Base-by-base conservation (phyloP, 2,329 filamentous ascomycete species). In the Elsinoe fawcettii region DNA sequence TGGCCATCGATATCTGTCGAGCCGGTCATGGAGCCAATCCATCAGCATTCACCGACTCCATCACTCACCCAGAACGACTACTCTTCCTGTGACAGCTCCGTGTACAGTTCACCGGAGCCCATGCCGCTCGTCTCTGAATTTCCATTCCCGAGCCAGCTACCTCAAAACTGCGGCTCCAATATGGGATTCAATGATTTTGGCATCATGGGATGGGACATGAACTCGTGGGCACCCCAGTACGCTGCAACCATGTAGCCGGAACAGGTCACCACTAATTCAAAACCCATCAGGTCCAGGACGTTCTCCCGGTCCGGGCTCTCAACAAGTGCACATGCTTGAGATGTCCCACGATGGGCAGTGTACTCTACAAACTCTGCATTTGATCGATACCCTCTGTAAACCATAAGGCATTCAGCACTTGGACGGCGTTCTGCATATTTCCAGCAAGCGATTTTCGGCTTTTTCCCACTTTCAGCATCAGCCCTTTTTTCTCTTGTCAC, bases 191-290 rank as follows among this genome's bases (percentile, higher is more conserved):
- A 85, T 60, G 86, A 84, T 60, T 90, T 87, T 75, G 81, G 82
- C 64, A 81, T 84, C 63, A 95, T 95, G 70, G 88, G 87, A 65
- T 96, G 90, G 88, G 89, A 87, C 65, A 90, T 87, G 70, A 87
- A 88, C 68, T 88, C 92, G 72, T 95, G 91, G 71, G 81, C 88
- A 64, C 74, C 81, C 66, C 79, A 80, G 63, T 85, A 83, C 69
- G 81, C 81, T 62, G 85, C 88, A 62, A 90, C 86, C 63, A 95
- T 95, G 78, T 96, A 87, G 88, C 79, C 81, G 82, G 49, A 74
- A 79, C 82, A 67, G 73, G 70, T 69, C 74, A 62, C 71, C 70
- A 68, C 70, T 74, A 67, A 74, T 46, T 55, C 46, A 55, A 25
- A 49, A 16, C 75, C 65, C 73, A 73, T 68, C 74, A 51, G 30